Conservation (phyloP, 2,329 filamentous ascomycete species). For the Kalaharituber pfeilii region DNA sequence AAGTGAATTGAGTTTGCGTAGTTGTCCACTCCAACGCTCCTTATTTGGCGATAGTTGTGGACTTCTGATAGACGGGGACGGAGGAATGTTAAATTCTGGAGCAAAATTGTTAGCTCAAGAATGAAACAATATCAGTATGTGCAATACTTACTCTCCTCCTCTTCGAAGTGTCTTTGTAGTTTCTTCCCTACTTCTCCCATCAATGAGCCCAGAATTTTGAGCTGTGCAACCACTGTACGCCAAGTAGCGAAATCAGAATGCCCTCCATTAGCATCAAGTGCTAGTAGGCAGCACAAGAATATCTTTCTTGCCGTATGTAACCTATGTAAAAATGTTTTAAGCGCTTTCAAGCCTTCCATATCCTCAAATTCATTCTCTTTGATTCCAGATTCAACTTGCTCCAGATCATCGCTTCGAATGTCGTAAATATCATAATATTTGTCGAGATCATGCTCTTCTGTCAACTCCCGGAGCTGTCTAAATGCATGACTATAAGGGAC, state of each 20-base stretch:
- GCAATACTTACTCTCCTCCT: slow-evolving; percentile 54
- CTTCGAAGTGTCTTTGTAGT: slow-evolving; percentile 51
- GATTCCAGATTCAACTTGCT: slow-evolving; percentile 49
- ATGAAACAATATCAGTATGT: slow-evolving; percentile 4
- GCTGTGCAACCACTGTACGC: slow-evolving; percentile 58
- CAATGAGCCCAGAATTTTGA: slow-evolving; percentile 45
- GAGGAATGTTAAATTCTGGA: slow-evolving; percentile 36
- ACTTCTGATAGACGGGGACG: slow-evolving; percentile 42
- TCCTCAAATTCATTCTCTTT: slow-evolving; percentile 55
- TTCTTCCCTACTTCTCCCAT: slow-evolving; percentile 47
- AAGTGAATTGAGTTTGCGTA: slow-evolving; percentile 72
- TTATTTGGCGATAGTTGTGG: slow-evolving; percentile 43
- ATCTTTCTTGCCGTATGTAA: slow-evolving; percentile 68
- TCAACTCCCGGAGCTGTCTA: slow-evolving; percentile 49
- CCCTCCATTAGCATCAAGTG: slow-evolving; percentile 66
- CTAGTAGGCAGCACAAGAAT: slow-evolving; percentile 73
- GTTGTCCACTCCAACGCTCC: slow-evolving; percentile 69
- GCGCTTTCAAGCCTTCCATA: slow-evolving; percentile 53
- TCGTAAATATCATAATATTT: slow-evolving; percentile 88
- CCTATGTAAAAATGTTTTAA: slow-evolving; percentile 67
- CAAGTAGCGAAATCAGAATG: slow-evolving; percentile 61
- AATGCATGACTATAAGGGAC: slow-evolving; percentile 55
- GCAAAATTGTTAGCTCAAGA: slow-evolving; percentile 4
- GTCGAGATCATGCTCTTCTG: slow-evolving; percentile 66
- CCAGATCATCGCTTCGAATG: slow-evolving; percentile 53